phyloP scores from a whole-genome alignment of 2,329 filamentous ascomycete genomes.

The Truncatella angustata region DNA sequence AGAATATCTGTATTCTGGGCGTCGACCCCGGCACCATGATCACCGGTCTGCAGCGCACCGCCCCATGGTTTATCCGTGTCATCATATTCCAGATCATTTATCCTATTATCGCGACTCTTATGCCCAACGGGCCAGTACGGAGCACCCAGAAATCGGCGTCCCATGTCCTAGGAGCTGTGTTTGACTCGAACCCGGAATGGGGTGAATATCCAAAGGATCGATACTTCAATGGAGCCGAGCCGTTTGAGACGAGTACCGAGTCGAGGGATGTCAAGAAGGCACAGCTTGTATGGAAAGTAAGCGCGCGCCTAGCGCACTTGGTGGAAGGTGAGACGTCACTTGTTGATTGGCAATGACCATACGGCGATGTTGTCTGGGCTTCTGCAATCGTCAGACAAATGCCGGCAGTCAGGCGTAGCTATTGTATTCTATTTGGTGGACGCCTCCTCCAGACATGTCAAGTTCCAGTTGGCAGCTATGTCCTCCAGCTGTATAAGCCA shows the following conservation, averaged over 20 bases:
- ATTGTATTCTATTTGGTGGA: too few species aligned
- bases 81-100: constrained; percentile 11
- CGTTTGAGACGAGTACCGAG: constrained; percentile 8
- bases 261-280: constrained; percentile 5
- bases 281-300: constrained; percentile 9
- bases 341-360: background rate
- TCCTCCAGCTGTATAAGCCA: too few species aligned
- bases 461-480: too few species aligned
- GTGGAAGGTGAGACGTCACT: background rate
- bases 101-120: constrained; percentile 3
- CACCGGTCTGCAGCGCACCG: constrained; percentile 23
- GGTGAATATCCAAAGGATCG: background rate
- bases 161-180: constrained; percentile 23
- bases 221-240: constrained; percentile 1
- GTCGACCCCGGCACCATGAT: constrained; percentile 38
- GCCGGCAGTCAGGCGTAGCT: too few species aligned
- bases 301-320: background rate
- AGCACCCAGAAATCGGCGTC: constrained; percentile 25
- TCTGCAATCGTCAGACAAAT: too few species aligned
- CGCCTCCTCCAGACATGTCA: too few species aligned
- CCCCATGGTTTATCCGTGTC: constrained; percentile 9
- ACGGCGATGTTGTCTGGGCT: too few species aligned
- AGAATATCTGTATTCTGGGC: constrained; percentile 33
- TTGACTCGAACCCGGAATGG: constrained; percentile 18
- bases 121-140: constrained; percentile 24